These are phyloP conservation scores for Gloeostereum incarnatum DNA, from an alignment of 768 basidiomycete species.

Conservation along the genomic window DNA sequence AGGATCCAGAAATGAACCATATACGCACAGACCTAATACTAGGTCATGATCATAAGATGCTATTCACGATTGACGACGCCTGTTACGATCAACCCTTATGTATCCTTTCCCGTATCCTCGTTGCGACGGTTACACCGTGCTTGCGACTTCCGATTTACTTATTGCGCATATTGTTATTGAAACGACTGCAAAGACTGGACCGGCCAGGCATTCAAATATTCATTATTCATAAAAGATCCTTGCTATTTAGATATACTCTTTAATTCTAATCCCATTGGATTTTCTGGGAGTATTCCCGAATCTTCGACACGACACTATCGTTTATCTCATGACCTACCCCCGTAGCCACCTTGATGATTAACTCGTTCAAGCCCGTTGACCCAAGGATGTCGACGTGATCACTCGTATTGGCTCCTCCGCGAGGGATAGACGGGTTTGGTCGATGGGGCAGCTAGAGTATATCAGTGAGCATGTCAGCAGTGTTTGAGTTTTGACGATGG, in stretches of 20 bases:
- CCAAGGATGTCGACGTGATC: constrained; percentile 87
- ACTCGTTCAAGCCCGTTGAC: constrained; percentile 75
- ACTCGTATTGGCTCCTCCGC: constrained; percentile 88
- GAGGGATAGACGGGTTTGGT: constrained; percentile 60
- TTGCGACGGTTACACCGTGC: too few species aligned
- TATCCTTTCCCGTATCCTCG: too few species aligned
- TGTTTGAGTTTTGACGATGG: neutral
- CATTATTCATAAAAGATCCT: neutral
- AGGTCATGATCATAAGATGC: too few species aligned
- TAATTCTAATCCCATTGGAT: constrained; percentile 76
- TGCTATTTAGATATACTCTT: too few species aligned
- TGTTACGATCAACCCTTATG: too few species aligned
- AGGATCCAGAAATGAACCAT: too few species aligned
- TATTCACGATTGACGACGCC: too few species aligned
- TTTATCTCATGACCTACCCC: constrained; percentile 68
- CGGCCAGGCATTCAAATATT: neutral
- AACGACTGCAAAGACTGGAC: too few species aligned
- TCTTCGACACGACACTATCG: constrained; percentile 66
- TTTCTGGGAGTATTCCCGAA: constrained; percentile 62
- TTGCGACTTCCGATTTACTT: too few species aligned
- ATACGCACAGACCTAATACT: too few species aligned
- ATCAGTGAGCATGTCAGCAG: constrained; percentile 1
- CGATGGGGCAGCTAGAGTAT: constrained; percentile 62
- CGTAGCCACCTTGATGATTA: constrained; percentile 85
- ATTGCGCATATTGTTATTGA: too few species aligned